Evolutionary conservation across 2,329 filamentous ascomycete species (phyloP).

Genomic region (Colletotrichum plurivorum): DNA sequence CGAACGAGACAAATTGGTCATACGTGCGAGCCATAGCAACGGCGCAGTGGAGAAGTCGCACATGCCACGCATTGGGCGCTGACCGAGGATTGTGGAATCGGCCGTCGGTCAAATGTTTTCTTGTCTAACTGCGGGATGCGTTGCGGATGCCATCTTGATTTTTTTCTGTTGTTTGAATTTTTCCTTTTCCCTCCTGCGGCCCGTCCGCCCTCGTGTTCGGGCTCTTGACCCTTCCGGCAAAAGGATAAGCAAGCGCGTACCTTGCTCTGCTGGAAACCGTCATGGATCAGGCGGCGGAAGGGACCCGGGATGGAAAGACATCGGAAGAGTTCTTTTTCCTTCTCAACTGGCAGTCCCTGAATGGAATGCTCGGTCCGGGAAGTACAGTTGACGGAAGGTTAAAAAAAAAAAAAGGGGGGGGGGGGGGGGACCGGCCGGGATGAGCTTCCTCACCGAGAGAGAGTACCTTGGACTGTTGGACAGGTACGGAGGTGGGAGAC

Average conservation of each 20-base stretch:
- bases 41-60: not conserved
- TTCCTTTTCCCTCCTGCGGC: not conserved
- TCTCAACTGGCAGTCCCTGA: slow-evolving; percentile 19
- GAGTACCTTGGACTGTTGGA: not conserved
- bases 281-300: slow-evolving; percentile 14
- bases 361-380: not conserved
- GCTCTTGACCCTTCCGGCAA: not conserved
- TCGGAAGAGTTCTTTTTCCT: not conserved
- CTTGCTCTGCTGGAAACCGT: slow-evolving; percentile 1
- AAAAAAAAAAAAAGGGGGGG: slow-evolving; percentile 1
- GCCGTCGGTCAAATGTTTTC: not conserved
- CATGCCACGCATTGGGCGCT: slow-evolving; percentile 16
- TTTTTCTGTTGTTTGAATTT: not conserved
- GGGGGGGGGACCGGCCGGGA: slow-evolving; percentile 9
- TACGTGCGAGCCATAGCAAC: slow-evolving; percentile 15
- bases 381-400: not conserved
- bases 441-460: slow-evolving; percentile 19
- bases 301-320: not conserved
- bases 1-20: slow-evolving; percentile 14
- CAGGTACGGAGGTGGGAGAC: not conserved
- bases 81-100: slow-evolving; percentile 11
- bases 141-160: too few relatives aligned
- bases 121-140: not conserved
- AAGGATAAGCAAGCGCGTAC: slow-evolving; percentile 17
- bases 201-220: slow-evolving; percentile 27